A percentile compares a stretch with the other conserved stretches of the same genome.
phyloP scores from a whole-genome alignment of 176 grass and related monocot genomes.

The Dactylis glomerata region DNA sequence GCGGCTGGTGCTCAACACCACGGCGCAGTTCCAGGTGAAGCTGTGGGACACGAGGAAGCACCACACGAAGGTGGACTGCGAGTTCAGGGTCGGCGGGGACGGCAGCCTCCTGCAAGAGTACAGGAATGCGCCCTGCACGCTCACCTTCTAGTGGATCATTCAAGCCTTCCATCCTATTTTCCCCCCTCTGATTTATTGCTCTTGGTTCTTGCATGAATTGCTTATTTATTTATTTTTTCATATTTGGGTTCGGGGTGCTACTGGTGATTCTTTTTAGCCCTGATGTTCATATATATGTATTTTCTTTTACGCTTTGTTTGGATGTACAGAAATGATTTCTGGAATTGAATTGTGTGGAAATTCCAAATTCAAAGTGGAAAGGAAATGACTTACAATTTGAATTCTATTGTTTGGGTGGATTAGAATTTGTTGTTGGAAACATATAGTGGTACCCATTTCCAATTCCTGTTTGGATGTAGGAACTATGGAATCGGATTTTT shows the following conservation, averaged over 20 bases:
- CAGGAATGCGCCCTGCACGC: conserved; percentile 35
- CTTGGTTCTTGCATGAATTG: background rate
- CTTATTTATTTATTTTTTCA: background rate
- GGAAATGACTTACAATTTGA: no score
- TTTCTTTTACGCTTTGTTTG: no score
- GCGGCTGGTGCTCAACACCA: conserved; percentile 55
- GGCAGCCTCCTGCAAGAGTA: conserved; percentile 41
- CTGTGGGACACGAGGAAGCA: conserved; percentile 69
- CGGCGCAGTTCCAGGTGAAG: conserved; percentile 60
- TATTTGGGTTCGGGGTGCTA: background rate
- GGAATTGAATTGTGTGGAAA: no score
- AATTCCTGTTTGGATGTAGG: no score
- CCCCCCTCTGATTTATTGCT: background rate
- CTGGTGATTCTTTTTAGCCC: background rate
- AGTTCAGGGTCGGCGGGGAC: conserved; percentile 28
- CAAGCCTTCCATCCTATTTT: background rate
- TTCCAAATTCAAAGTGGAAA: no score
- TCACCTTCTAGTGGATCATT: conserved; percentile 29
- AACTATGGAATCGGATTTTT: no score
- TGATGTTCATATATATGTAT: background rate
- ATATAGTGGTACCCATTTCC: no score
- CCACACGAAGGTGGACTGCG: conserved; percentile 58
- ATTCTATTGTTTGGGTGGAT: no score
- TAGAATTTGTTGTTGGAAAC: no score
- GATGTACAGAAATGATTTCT: no score